A percentile compares a stretch with the other conserved stretches of the same genome.
phyloP scores from a whole-genome alignment of 805 yeast genomes.

The Suhomyces faveliae region DNA sequence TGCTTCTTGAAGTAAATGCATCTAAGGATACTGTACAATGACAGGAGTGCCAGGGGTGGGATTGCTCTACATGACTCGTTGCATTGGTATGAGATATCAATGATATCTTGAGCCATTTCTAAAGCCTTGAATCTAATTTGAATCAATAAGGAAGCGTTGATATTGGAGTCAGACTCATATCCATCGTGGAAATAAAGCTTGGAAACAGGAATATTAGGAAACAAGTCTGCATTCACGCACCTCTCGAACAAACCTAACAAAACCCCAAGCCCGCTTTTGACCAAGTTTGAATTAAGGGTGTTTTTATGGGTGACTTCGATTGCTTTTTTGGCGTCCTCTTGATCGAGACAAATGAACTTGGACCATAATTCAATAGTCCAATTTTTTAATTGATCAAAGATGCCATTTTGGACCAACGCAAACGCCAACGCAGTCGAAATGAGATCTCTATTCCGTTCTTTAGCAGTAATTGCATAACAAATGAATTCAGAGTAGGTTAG shows the following conservation, averaged over 20 bases:
- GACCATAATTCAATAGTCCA: conserved; percentile 23
- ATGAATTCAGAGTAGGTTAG: conserved; percentile 38
- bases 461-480: conserved; percentile 26
- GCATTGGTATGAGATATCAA: background rate
- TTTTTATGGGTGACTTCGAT: conserved; percentile 34
- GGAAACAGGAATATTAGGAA: conserved; percentile 39
- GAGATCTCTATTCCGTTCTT: conserved; percentile 22
- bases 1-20: conserved; percentile 39
- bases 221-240: conserved; percentile 36
- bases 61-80: conserved; percentile 18
- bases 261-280: conserved; percentile 44
- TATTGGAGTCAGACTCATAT: conserved; percentile 14
- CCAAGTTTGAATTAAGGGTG: conserved; percentile 33
- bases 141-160: conserved; percentile 29
- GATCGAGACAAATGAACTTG: conserved; percentile 16
- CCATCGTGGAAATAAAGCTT: conserved; percentile 16
- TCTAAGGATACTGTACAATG: conserved; percentile 44
- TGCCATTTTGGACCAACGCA: conserved; percentile 52
- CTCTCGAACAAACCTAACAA: conserved; percentile 47
- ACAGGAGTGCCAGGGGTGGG: conserved; percentile 42
- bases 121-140: conserved; percentile 43
- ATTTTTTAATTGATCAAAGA: conserved; percentile 36
- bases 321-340: conserved; percentile 17
- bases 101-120: conserved; percentile 22
- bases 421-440: conserved; percentile 43